Conservation (phyloP, 129 eudicot genomes). For the Scalesia atractyloides region DNA sequence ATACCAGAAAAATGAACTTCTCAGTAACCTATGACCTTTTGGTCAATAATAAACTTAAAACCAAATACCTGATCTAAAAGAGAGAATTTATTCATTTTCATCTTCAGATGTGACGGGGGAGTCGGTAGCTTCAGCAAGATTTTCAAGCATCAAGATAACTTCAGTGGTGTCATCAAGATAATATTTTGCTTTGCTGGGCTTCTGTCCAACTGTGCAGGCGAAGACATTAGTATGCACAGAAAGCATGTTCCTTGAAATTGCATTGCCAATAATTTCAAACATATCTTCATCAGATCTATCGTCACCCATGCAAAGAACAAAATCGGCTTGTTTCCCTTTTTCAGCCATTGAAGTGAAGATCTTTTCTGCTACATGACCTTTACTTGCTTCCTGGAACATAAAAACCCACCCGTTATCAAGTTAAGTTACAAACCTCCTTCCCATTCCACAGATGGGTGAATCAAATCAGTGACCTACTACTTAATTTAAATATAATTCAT, state of each 20-base stretch:
- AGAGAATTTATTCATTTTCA: slow-evolving; percentile 29
- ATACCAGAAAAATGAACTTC: slow-evolving; percentile 23
- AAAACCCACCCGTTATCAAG: neutral
- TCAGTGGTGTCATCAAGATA: slow-evolving; percentile 80
- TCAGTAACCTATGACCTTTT: slow-evolving; percentile 26
- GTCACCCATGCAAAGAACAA: slow-evolving; percentile 90
- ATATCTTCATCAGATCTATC: slow-evolving; percentile 95
- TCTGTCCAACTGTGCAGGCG: slow-evolving; percentile 93
- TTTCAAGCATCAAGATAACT: slow-evolving; percentile 61
- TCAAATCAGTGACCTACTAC: neutral
- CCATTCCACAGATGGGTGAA: too few species aligned
- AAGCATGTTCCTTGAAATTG: slow-evolving; percentile 53
- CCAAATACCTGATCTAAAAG: slow-evolving; percentile 3
- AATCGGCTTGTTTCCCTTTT: slow-evolving; percentile 68
- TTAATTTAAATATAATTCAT: neutral
- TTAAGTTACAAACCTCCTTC: neutral
- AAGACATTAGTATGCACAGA: slow-evolving; percentile 63
- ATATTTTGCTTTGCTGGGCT: slow-evolving; percentile 91
- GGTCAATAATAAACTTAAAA: slow-evolving; percentile 19
- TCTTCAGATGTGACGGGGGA: slow-evolving; percentile 56
- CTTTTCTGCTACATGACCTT: slow-evolving; percentile 79
- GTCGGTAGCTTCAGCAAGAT: slow-evolving; percentile 79
- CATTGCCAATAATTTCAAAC: slow-evolving; percentile 74
- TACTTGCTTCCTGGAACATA: slow-evolving; percentile 70
- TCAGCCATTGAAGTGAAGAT: slow-evolving; percentile 63